A percentile compares a stretch with the other conserved stretches of the same genome.
Conservation (phyloP, 2,329 filamentous ascomycete species). For the Pestalotiopsis sp. region DNA sequence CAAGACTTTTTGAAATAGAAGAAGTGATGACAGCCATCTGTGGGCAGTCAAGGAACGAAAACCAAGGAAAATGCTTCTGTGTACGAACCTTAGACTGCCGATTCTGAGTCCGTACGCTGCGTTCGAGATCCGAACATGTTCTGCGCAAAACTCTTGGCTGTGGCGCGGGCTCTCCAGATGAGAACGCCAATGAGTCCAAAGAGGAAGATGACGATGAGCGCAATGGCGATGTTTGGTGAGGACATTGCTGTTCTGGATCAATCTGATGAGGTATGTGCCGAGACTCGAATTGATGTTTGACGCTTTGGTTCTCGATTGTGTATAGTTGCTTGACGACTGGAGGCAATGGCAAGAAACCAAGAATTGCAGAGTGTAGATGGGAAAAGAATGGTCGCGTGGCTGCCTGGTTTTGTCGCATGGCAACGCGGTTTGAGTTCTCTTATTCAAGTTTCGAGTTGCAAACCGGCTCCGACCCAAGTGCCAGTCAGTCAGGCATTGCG, state of each 20-base stretch:
- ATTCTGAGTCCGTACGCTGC: conserved; percentile 1
- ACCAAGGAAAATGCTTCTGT: background rate
- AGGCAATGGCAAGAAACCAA: no score
- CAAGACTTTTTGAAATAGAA: no score
- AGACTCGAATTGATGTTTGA: background rate
- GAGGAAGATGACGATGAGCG: conserved; percentile 31
- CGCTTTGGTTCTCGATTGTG: background rate
- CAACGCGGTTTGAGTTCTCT: no score
- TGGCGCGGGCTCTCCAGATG: conserved; percentile 25
- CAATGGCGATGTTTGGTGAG: conserved; percentile 28
- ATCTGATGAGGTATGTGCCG: background rate
- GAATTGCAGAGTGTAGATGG: no score
- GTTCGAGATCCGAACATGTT: conserved; percentile 8
- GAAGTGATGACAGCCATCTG: no score
- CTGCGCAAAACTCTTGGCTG: conserved; percentile 26
- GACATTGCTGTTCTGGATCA: conserved; percentile 11
- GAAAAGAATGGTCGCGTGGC: no score
- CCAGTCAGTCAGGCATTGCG: no score
- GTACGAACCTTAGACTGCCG: conserved; percentile 18
- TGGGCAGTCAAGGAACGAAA: background rate
- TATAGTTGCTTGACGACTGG: no score
- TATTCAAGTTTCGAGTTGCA: no score
- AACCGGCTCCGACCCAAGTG: no score
- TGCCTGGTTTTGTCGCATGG: no score
- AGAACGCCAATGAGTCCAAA: conserved; percentile 21